These are phyloP conservation scores for Picea glauca DNA, from an alignment of 75 land plant genomes.

Conservation along the genomic window DNA sequence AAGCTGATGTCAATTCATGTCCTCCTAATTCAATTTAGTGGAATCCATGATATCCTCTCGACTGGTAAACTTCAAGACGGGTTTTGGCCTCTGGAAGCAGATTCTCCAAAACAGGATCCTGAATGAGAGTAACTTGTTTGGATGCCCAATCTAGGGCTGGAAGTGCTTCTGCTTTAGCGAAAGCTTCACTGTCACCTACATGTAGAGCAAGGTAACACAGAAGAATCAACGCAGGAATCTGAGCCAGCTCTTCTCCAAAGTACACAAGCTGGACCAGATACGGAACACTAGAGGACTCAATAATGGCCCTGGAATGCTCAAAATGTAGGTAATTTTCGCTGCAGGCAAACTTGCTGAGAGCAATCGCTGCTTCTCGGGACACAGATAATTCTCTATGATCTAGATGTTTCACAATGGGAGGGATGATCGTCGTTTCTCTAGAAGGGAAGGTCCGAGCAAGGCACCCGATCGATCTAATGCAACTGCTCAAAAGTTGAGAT, in stretches of 20 bases:
- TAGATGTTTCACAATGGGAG: conserved; percentile 49
- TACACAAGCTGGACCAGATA: conserved; percentile 45
- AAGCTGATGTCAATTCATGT: too few species aligned
- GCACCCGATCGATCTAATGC: conserved; percentile 55
- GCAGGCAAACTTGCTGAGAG: conserved; percentile 65
- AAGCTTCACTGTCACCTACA: conserved; percentile 55
- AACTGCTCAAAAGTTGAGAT: conserved; percentile 43
- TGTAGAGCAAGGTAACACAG: conserved; percentile 59
- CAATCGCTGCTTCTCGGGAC: conserved; percentile 49
- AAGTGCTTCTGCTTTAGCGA: conserved; percentile 50
- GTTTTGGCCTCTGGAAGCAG: conserved; percentile 41
- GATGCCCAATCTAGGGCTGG: conserved; percentile 49
- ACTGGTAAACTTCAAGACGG: conserved; percentile 41
- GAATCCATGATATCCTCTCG: conserved; percentile 16
- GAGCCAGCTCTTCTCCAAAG: conserved; percentile 37
- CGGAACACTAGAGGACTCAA: conserved; percentile 38
- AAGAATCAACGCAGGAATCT: conserved; percentile 39
- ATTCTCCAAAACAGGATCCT: conserved; percentile 24
- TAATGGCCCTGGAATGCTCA: conserved; percentile 55
- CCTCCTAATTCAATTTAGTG: too few species aligned
- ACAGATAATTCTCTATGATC: conserved; percentile 42
- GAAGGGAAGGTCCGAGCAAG: conserved; percentile 67
- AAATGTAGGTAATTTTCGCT: conserved; percentile 57
- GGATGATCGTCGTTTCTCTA: conserved; percentile 43
- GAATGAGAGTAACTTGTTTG: conserved; percentile 27